These are phyloP conservation scores for Ballota nigra DNA, from an alignment of 257 asterid species.

Conservation along the genomic window DNA sequence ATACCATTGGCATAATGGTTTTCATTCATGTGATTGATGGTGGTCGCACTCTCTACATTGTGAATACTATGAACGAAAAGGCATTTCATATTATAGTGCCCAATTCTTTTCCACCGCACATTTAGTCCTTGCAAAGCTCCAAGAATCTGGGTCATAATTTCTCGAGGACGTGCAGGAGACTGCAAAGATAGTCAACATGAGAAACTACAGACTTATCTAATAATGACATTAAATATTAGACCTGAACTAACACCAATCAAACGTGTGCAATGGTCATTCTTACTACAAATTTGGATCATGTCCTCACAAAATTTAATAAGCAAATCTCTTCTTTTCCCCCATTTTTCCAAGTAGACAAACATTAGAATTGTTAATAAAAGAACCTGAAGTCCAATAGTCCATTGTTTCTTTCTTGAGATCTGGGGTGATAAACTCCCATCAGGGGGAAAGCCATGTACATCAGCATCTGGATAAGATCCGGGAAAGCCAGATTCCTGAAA, in stretches of 20 bases:
- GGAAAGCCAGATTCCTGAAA: conserved; percentile 55
- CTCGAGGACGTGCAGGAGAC: conserved; percentile 83
- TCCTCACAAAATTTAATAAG: neutral
- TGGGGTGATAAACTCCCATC: conserved; percentile 37
- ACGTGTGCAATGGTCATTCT: conserved; percentile 7
- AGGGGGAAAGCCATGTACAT: conserved; percentile 36
- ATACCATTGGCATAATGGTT: conserved; percentile 42
- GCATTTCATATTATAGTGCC: conserved; percentile 89
- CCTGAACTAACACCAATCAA: neutral
- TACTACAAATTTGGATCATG: neutral
- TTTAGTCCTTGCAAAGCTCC: conserved; percentile 68
- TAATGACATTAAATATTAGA: neutral
- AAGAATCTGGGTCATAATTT: conserved; percentile 87
- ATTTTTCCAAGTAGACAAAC: neutral
- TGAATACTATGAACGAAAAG: conserved; percentile 44
- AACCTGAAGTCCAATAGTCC: conserved; percentile 92
- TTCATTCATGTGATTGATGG: conserved; percentile 35
- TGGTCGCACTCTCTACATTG: conserved; percentile 24
- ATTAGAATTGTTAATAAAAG: conserved; percentile 2
- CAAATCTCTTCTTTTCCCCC: neutral
- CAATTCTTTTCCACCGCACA: conserved; percentile 91
- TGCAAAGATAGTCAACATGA: conserved; percentile 34
- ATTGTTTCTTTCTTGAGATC: conserved; percentile 58
- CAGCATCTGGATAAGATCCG: conserved; percentile 44
- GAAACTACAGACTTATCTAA: neutral